Base-by-base conservation (phyloP, 345 rosid genomes). In the Pugionium cornutum region DNA sequence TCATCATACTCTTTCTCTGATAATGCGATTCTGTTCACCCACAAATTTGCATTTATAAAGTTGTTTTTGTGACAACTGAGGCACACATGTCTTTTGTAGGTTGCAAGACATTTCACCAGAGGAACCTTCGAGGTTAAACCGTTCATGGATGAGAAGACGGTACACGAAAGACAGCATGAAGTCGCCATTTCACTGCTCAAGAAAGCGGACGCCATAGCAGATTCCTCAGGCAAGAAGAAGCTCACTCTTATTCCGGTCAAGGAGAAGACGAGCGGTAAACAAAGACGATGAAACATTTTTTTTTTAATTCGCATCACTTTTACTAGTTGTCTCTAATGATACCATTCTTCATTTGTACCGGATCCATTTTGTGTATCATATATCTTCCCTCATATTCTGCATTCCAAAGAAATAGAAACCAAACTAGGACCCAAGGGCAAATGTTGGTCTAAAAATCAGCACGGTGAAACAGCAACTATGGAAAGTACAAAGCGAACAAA, bases 51-150 rank as follows among this genome's bases (percentile, higher is more conserved):
- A 28, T 40, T 50, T 18, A 58, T 58, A 7, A n/a, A 31, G 56
- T 41, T 71, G 56, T 40, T 28, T 70, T 54, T 52, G 33, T 37
- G 9, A 43, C 18, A 48, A 26, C 36, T 39, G 45, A 44, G 58
- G 7, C 31, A 41, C 43, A 42, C 33, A 11, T 65, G 36, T 58
- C 42, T 57, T 61, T 45, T 62, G 67, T 67, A 92, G 97, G 96
- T 92, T 64, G 89, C 94, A 55, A 80, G 97, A 80, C 96, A 88
- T 51, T 86, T 88, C 75, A 69, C 74, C 1, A 83, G 97, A 64
- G 98, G 96, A 68, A 77, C 81, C 43, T 92, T 89, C 63, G 94
- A 92, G 77, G 82, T 92, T 69, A 84, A 86, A 75, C 92, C 82
- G 40, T 88, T 80, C 56, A 73, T 84, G 52, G 86, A 83, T 11